phyloP scores from a whole-genome alignment of 805 yeast species.

The Wickerhamomyces ciferrii region DNA sequence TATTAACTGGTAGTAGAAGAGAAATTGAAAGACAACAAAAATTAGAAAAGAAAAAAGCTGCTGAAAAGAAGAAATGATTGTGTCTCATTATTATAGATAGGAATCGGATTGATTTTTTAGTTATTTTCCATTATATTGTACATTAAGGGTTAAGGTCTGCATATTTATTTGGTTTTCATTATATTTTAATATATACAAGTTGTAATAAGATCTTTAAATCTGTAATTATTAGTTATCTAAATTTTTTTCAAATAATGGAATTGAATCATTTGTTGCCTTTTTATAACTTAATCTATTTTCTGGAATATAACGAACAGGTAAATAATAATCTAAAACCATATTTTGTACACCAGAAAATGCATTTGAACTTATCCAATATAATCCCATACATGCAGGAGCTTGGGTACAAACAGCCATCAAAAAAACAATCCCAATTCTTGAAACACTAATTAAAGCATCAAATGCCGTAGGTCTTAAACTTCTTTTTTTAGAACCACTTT shows the following conservation, averaged over 20 bases:
- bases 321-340: conserved; percentile 48
- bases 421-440: conserved; percentile 71
- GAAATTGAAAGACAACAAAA: conserved; percentile 62
- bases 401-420: conserved; percentile 82
- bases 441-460: conserved; percentile 61
- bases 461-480: conserved; percentile 49
- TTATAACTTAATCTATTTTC: conserved; percentile 3
- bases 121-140: no score
- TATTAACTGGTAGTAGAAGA: conserved; percentile 87
- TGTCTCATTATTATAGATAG: no score
- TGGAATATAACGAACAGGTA: conserved; percentile 18
- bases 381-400: conserved; percentile 74
- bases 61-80: neutral
- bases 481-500: conserved; percentile 29
- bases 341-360: conserved; percentile 73
- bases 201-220: neutral
- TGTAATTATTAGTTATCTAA: no score
- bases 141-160: neutral
- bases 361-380: conserved; percentile 93
- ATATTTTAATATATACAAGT: neutral
- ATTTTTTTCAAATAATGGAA: conserved; percentile 8
- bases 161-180: neutral
- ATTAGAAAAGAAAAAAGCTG: conserved; percentile 23
- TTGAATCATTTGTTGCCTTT: conserved; percentile 3
- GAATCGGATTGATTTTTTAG: no score